phyloP scores from a whole-genome alignment of 176 grass and related monocot genomes.

The maize (Zea mays) region Zm-B73-REFERENCE-NAM-5.0 NC_050103.1:30533001-30533500 shows the following conservation, averaged over 20 bases:
- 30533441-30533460: conserved; percentile 27
- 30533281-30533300: conserved; percentile 52
- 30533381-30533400: conserved; percentile 59
- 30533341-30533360: conserved; percentile 67
- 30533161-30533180: conserved; percentile 64
- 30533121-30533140: conserved; percentile 64
- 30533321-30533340: conserved; percentile 51
- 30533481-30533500: conserved; percentile 66
- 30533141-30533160: conserved; percentile 65
- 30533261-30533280: conserved; percentile 83
- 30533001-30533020: conserved; percentile 57
- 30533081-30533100: conserved; percentile 46
- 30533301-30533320: conserved; percentile 50
- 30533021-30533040: conserved; percentile 60
- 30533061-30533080: conserved; percentile 53
- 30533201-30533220: conserved; percentile 57
- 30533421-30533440: conserved; percentile 56
- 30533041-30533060: conserved; percentile 83
- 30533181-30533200: conserved; percentile 70
- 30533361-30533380: conserved; percentile 80
- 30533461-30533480: conserved; percentile 60
- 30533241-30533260: conserved; percentile 63
- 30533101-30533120: conserved; percentile 62
- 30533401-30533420: conserved; percentile 68
- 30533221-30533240: conserved; percentile 43